Evolutionary conservation across 2,329 filamentous ascomycete species (phyloP), one percentile per base, ranked within the genome.

Genomic region (Akanthomyces muscarius): DNA sequence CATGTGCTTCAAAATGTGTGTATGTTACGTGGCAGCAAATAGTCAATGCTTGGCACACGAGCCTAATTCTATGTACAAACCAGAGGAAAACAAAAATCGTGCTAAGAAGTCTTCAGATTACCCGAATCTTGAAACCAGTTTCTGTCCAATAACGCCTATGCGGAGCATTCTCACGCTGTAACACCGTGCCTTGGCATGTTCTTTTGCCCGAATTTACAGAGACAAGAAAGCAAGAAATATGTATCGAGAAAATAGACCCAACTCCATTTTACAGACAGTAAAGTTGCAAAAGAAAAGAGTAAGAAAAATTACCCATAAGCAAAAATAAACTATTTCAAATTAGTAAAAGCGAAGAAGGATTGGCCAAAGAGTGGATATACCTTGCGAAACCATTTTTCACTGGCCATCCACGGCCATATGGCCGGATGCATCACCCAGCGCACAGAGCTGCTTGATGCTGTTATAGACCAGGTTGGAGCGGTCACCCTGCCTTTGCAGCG

Each of bases 391-490:
- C 30, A 42, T 44, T 30, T 21, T 14, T 21, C 33, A 50, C 55
- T 63, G 33, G 48, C 38, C 53, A 41, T 63, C 61, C 28, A 61
- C 55, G 51, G 47, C 44, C 56, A 55, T 50, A 28, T 64, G 56
- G 14, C 50, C 28, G 21, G 56, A 54, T 13, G 50, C 56, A 55
- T 61, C 62, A 38, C 59, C 58, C 30, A 64, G 42, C n/a, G 53
- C 63, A 41, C 63, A 64, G 6, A 64, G 63, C 42, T 64, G 63
- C 47, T 64, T 64, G 41, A 64, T 64, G 44, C 63, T 64, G 52
- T 54, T 57, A 38, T 57, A 64, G 13, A 64, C 63, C 6, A 64
- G 48, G 30, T 61, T 58, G 13, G 63, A 61, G 36, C 63, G 63
- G 47, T 64, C 63, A 42, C 63, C 63, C 41, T 62, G 63, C 42